Conservation (phyloP, 1,139 yeast species). For the Yamadazyma aaseri region DNA sequence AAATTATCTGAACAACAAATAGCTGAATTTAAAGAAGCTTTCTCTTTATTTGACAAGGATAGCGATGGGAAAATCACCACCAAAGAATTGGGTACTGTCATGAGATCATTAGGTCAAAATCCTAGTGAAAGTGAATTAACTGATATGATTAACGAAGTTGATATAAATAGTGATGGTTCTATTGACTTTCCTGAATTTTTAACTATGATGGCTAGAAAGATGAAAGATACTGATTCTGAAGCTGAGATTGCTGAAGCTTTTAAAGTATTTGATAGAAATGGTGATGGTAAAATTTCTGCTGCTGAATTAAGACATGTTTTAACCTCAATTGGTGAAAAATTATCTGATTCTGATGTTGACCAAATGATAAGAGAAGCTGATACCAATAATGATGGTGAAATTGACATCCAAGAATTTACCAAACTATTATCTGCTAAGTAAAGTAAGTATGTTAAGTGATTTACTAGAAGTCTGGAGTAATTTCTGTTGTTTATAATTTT, state of each 20-base stretch:
- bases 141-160: constrained; percentile 96
- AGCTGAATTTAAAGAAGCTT: constrained; percentile 96
- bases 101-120: constrained; percentile 96
- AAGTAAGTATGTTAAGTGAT: constrained; percentile 5
- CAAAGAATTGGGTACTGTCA: constrained; percentile 93
- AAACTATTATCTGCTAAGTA: constrained; percentile 61
- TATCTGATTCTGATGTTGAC: constrained; percentile 93
- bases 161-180: constrained; percentile 90
- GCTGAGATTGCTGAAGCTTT: constrained; percentile 97
- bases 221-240: constrained; percentile 94
- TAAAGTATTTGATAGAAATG: constrained; percentile 90
- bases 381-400: constrained; percentile 93
- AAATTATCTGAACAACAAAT: constrained; percentile 94
- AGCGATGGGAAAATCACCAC: constrained; percentile 95
- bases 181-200: constrained; percentile 87
- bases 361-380: constrained; percentile 97
- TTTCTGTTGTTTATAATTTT: too few species aligned
- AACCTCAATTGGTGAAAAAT: constrained; percentile 94
- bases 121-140: constrained; percentile 95
- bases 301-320: constrained; percentile 95
- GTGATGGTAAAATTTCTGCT: constrained; percentile 94
- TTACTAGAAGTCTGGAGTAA: too few species aligned
- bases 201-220: constrained; percentile 91
- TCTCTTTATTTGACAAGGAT: constrained; percentile 92
- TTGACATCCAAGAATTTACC: constrained; percentile 93